Conservation (phyloP, 208 protist genomes). For the Trypanosoma congolense region DNA sequence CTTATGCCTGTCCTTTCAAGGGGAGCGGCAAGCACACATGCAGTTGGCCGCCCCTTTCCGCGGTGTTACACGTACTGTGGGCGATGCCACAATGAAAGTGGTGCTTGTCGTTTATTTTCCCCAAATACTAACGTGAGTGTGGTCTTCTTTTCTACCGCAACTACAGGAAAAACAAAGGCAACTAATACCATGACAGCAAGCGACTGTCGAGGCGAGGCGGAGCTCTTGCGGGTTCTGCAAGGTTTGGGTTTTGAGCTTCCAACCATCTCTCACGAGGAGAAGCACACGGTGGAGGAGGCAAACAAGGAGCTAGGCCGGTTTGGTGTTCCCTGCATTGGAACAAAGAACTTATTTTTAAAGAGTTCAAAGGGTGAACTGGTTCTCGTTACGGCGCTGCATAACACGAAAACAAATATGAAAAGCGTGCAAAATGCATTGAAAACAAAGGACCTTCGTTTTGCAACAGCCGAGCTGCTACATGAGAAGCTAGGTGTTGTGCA, state of each 20-base stretch:
- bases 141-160: slow-evolving; percentile 10
- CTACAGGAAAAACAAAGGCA: slow-evolving; percentile 10
- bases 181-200: slow-evolving; percentile 39
- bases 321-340: slow-evolving; percentile 38
- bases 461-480: slow-evolving; percentile 48
- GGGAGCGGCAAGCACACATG: neutral
- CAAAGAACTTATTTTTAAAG: slow-evolving; percentile 90
- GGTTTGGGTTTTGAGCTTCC: slow-evolving; percentile 38
- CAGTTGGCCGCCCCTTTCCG: slow-evolving; percentile 2
- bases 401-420: slow-evolving; percentile 78
- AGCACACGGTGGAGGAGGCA: slow-evolving; percentile 66
- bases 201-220: slow-evolving; percentile 54
- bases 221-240: slow-evolving; percentile 46
- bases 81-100: neutral
- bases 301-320: slow-evolving; percentile 55
- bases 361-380: slow-evolving; percentile 87
- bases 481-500: slow-evolving; percentile 71
- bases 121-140: slow-evolving; percentile 6
- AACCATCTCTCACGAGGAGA: slow-evolving; percentile 66
- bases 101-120: neutral
- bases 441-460: slow-evolving; percentile 82
- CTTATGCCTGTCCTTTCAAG: neutral
- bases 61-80: neutral
- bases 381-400: slow-evolving; percentile 61
- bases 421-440: slow-evolving; percentile 54